Conservation (phyloP, 2,329 filamentous ascomycete species). For the Diaporthe destruens region DNA sequence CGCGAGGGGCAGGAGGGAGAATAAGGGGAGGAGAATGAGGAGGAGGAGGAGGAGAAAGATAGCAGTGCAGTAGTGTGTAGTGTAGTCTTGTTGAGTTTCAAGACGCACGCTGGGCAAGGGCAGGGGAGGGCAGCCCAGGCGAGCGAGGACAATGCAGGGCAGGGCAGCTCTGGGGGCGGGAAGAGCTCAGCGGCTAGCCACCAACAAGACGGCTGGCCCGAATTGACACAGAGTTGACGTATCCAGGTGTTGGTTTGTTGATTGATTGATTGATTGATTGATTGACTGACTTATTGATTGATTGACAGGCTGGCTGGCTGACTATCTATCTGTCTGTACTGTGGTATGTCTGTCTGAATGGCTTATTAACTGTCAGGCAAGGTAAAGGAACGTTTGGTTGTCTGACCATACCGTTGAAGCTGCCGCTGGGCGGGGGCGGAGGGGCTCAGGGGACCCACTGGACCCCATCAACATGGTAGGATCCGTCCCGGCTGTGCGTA, state of each 20-base stretch:
- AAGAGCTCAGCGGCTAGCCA: conserved; percentile 6
- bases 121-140: not conserved
- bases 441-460: conserved; percentile 3
- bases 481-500: conserved; percentile 10
- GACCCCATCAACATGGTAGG: not conserved
- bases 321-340: not conserved
- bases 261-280: not conserved
- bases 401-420: not conserved
- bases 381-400: not conserved
- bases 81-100: conserved; percentile 24
- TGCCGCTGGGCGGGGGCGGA: not conserved
- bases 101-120: not conserved
- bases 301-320: not conserved
- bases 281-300: not conserved
- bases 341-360: too few relatives aligned
- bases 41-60: not conserved
- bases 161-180: not conserved
- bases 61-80: not conserved
- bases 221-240: too few relatives aligned
- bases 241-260: not conserved
- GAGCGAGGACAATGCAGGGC: conserved; percentile 17
- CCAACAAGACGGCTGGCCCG: not conserved
- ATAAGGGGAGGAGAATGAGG: not conserved
- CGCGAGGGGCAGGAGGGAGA: conserved; percentile 2
- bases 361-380: not conserved